phyloP scores from a whole-genome alignment of 139 green algal genomes.

The Coccomyxa sp. region DNA sequence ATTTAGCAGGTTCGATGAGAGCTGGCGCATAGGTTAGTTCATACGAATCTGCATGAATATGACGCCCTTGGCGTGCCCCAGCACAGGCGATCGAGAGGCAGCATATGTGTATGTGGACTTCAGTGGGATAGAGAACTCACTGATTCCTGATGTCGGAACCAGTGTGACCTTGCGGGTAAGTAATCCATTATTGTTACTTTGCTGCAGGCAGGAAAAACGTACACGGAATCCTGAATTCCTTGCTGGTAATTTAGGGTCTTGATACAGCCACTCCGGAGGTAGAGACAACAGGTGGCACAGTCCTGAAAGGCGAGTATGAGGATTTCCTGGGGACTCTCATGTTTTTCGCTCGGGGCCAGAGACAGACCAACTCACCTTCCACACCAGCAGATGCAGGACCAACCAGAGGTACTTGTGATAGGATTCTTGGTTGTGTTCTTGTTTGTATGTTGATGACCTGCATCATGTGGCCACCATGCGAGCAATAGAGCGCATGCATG shows the following conservation, averaged over 20 bases:
- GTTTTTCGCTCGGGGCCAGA: neutral
- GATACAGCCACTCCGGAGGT: slow-evolving; percentile 1
- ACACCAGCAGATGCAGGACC: too few relatives aligned
- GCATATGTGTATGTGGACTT: slow-evolving; percentile 17
- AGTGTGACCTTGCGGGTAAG: neutral
- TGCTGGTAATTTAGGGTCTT: neutral
- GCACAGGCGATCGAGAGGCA: slow-evolving; percentile 9
- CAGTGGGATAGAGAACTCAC: neutral
- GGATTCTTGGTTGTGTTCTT: too few relatives aligned
- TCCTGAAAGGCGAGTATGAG: slow-evolving; percentile 8
- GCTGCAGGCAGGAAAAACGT: neutral
- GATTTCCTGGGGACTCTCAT: slow-evolving; percentile 2
- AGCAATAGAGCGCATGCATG: too few relatives aligned
- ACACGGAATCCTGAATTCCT: neutral
- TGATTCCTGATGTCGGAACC: neutral
- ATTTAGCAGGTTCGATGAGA: neutral
- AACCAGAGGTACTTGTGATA: too few relatives aligned
- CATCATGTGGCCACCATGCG: too few relatives aligned
- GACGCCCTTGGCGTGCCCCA: neutral
- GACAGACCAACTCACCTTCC: neutral
- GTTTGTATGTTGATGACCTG: too few relatives aligned
- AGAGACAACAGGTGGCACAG: neutral
- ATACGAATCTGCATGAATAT: neutral
- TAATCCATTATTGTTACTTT: neutral
- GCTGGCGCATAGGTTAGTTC: neutral